phyloP scores from a whole-genome alignment of 495 filamentous ascomycete species.

The Penicillium psychrofluorescens region DNA sequence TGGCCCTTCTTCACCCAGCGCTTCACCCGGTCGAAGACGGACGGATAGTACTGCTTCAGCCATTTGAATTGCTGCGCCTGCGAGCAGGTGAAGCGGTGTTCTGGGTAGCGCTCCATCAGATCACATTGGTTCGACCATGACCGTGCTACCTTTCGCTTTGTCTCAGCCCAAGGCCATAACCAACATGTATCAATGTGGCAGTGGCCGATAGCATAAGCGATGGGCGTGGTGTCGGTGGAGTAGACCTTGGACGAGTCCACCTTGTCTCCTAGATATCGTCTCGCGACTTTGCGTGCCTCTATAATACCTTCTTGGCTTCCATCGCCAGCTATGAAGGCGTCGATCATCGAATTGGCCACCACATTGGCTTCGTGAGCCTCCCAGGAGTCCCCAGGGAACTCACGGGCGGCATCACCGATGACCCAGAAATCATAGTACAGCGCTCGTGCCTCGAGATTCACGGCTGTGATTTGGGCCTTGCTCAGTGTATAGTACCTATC shows the following conservation, averaged over 20 bases:
- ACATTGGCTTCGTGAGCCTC: constrained; percentile 81
- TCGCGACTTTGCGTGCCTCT: constrained; percentile 72
- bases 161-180: constrained; percentile 99
- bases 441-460: constrained; percentile 76
- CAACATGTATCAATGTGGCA: constrained; percentile 98
- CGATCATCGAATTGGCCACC: constrained; percentile 79
- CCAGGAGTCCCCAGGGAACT: constrained; percentile 74
- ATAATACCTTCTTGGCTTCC: constrained; percentile 67
- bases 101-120: constrained; percentile 88
- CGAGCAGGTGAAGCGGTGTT: constrained; percentile 85
- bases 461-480: constrained; percentile 79
- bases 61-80: constrained; percentile 98
- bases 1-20: constrained; percentile 79
- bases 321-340: constrained; percentile 74
- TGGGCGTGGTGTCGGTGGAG: constrained; percentile 57
- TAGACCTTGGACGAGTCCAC: constrained; percentile 84
- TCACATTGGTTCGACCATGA: constrained; percentile 97
- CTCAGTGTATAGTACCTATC: constrained; percentile 69
- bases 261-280: constrained; percentile 70
- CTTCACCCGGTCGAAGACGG: constrained; percentile 83
- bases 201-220: constrained; percentile 86
- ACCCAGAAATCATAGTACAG: constrained; percentile 94
- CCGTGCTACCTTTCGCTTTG: constrained; percentile 90
- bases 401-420: constrained; percentile 77
- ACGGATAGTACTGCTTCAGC: constrained; percentile 83